Conservation (phyloP, 257 asterid genomes). For the Rehmannia glutinosa region DNA sequence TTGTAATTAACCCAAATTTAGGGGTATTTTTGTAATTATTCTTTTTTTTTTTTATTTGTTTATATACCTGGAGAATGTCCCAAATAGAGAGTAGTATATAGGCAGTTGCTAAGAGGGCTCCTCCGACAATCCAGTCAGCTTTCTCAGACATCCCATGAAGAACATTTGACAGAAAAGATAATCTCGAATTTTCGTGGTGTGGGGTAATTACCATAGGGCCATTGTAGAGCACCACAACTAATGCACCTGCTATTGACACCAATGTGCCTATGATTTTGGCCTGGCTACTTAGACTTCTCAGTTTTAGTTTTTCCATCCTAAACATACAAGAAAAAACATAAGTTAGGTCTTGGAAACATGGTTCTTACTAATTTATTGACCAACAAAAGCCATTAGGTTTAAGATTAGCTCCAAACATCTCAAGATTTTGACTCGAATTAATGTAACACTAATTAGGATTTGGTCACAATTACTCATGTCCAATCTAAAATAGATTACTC, state of each 20-base stretch:
- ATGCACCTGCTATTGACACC: slow-evolving; percentile 40
- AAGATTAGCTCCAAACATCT: too few species aligned
- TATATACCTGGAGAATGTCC: slow-evolving; percentile 45
- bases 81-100: slow-evolving; percentile 24
- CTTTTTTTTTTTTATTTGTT: too few species aligned
- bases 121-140: slow-evolving; percentile 35
- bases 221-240: slow-evolving; percentile 37
- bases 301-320: slow-evolving; percentile 37
- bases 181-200: neutral
- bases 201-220: slow-evolving; percentile 28
- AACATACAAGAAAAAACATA: too few species aligned
- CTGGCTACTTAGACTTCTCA: slow-evolving; percentile 26
- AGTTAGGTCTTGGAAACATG: too few species aligned
- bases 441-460: too few species aligned
- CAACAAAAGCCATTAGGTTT: too few species aligned
- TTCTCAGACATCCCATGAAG: neutral
- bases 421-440: too few species aligned
- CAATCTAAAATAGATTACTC: too few species aligned
- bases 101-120: slow-evolving; percentile 19
- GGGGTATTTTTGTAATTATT: too few species aligned
- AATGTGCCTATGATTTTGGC: slow-evolving; percentile 38
- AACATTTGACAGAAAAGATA: neutral
- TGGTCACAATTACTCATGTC: too few species aligned
- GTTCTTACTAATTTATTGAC: too few species aligned
- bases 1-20: too few species aligned